These are phyloP conservation scores for Nothophoma quercina DNA, from an alignment of 2,329 filamentous ascomycete genomes.

Conservation along the genomic window DNA sequence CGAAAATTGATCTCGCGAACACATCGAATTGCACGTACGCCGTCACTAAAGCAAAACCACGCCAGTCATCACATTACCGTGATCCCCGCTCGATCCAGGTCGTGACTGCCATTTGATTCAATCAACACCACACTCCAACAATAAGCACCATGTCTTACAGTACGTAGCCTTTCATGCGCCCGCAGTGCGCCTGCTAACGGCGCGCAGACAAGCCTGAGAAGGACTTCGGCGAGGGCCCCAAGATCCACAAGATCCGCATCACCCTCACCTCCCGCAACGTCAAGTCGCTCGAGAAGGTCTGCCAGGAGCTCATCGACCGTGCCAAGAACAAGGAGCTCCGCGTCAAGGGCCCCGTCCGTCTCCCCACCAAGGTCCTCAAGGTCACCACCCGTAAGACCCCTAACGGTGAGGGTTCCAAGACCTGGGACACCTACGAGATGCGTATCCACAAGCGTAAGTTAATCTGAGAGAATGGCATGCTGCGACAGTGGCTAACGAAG, in stretches of 20 bases:
- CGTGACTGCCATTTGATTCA: constrained; percentile 53
- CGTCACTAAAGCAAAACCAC: constrained; percentile 39
- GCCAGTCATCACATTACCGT: constrained; percentile 64
- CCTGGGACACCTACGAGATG: constrained; percentile 99
- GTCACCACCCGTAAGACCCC: constrained; percentile 99
- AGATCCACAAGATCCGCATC: constrained; percentile 98
- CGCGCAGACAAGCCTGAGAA: constrained; percentile 81
- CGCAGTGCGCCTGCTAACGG: constrained; percentile 19
- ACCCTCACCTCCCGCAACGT: constrained; percentile 96
- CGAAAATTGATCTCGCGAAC: constrained; percentile 21
- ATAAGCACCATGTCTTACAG: constrained; percentile 48
- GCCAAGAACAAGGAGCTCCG: constrained; percentile 98
- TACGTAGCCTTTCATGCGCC: constrained; percentile 18
- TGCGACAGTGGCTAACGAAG: constrained; percentile 4
- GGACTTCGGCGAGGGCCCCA: constrained; percentile 88
- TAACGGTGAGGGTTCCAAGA: constrained; percentile 99
- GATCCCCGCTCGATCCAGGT: constrained; percentile 55
- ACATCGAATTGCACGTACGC: constrained; percentile 35
- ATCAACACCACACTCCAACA: constrained; percentile 32
- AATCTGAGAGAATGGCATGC: neutral
- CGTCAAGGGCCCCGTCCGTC: constrained; percentile 97
- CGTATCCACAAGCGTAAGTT: constrained; percentile 88
- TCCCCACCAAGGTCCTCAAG: constrained; percentile 96
- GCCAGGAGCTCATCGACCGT: constrained; percentile 96
- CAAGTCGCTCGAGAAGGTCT: constrained; percentile 85